phyloP scores from a whole-genome alignment of 306 rosid genomes.

The Fragaria nilgerrensis region DNA sequence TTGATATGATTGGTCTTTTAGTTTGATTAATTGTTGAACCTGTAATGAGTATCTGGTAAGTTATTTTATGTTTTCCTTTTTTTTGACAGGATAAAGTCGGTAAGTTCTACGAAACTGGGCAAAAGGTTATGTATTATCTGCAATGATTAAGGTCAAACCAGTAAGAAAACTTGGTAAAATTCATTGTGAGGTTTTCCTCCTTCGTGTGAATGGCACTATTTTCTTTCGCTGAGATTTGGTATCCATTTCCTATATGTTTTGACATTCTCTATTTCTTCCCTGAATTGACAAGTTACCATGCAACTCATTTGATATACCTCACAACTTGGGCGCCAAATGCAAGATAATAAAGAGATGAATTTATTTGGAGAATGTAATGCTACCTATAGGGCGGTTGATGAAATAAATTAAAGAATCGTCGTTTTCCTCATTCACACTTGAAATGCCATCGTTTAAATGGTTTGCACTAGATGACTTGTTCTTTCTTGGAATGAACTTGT shows the following conservation, averaged over 20 bases:
- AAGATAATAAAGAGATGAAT: not conserved
- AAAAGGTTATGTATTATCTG: slow-evolving; percentile 18
- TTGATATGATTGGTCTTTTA: not conserved
- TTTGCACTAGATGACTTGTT: not conserved
- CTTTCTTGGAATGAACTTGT: not conserved
- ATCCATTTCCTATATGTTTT: not conserved
- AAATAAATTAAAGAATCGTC: too few species aligned
- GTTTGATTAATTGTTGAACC: not conserved
- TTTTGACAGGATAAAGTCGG: slow-evolving; percentile 93
- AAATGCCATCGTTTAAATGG: not conserved
- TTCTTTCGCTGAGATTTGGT: slow-evolving; percentile 3
- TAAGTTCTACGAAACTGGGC: slow-evolving; percentile 55
- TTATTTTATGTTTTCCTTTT: slow-evolving; percentile 22
- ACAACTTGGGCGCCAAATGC: not conserved
- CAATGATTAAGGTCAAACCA: slow-evolving; percentile 39
- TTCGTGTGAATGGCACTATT: slow-evolving; percentile 14
- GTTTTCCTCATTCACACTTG: not conserved
- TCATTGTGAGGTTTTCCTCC: slow-evolving; percentile 2
- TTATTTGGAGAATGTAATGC: not conserved
- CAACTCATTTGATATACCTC: not conserved
- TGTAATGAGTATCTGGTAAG: not conserved
- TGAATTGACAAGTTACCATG: too few species aligned
- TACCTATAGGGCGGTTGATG: not conserved
- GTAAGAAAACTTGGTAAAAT: slow-evolving; percentile 37
- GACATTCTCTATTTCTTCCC: not conserved